Conservation (phyloP, 139 green algal genomes). For the Chlorella sp. region DNA sequence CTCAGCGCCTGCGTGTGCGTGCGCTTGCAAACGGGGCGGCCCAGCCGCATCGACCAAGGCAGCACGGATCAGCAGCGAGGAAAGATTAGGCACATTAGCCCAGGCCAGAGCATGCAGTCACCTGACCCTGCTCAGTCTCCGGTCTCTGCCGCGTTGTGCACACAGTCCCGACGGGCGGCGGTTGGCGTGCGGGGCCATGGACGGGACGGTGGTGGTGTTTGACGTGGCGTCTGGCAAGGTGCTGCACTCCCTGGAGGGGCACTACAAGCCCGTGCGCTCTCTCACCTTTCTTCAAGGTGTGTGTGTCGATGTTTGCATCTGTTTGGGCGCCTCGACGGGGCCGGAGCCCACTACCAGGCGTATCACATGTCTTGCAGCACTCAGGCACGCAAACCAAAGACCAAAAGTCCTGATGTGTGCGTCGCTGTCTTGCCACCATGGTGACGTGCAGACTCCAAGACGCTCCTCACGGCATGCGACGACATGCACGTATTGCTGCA, state of each 20-base stretch:
- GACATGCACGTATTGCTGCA: constrained; percentile 89
- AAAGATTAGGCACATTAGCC: too few relatives aligned
- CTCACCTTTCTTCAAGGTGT: constrained; percentile 79
- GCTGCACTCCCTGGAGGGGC: constrained; percentile 63
- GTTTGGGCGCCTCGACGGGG: too few relatives aligned
- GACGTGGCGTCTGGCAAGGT: constrained; percentile 51
- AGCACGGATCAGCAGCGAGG: too few relatives aligned
- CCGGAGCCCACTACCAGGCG: too few relatives aligned
- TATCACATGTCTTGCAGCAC: too few relatives aligned
- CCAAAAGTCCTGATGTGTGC: constrained; percentile 7
- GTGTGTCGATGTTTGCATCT: too few relatives aligned
- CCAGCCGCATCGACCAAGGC: too few relatives aligned
- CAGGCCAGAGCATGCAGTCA: not conserved
- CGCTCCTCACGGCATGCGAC: constrained; percentile 82
- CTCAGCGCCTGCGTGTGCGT: too few relatives aligned
- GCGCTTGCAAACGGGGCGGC: too few relatives aligned
- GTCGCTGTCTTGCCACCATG: not conserved
- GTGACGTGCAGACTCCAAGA: constrained; percentile 60
- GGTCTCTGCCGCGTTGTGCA: not conserved
- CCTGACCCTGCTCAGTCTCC: not conserved
- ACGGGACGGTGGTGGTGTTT: constrained; percentile 73
- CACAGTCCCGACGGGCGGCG: constrained; percentile 52
- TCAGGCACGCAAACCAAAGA: too few relatives aligned
- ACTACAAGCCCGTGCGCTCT: constrained; percentile 79
- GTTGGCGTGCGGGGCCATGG: constrained; percentile 69